Conservation (phyloP, 2,329 filamentous ascomycete species). For the Penicillium sp. region DNA sequence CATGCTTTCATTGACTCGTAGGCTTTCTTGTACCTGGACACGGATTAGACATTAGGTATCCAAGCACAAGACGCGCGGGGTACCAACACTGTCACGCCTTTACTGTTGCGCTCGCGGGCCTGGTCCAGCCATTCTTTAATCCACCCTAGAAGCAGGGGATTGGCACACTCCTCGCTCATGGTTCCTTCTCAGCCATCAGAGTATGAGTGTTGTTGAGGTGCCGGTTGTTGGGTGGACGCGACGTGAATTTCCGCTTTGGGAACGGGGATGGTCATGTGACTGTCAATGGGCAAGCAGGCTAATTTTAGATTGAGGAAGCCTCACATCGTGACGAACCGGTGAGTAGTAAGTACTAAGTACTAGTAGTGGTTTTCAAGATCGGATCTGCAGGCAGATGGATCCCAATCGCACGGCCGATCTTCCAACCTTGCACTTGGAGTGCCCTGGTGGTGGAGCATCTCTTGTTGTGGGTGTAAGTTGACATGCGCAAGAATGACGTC, state of each 20-base stretch:
- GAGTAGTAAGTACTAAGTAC: background rate
- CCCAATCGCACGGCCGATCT: background rate
- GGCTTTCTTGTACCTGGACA: slow-evolving; percentile 68
- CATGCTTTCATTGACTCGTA: slow-evolving; percentile 77
- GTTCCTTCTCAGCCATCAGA: slow-evolving; percentile 12
- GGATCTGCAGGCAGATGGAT: background rate
- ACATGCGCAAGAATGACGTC: slow-evolving; percentile 2
- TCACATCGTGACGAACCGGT: no score
- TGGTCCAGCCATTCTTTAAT: slow-evolving; percentile 76
- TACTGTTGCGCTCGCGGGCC: slow-evolving; percentile 69
- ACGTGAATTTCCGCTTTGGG: slow-evolving; percentile 23
- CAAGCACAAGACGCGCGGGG: background rate
- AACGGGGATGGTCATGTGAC: slow-evolving; percentile 22
- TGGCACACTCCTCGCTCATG: slow-evolving; percentile 57
- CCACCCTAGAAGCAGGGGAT: slow-evolving; percentile 71
- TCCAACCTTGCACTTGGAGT: background rate
- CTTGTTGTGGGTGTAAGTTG: background rate
- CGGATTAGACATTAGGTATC: slow-evolving; percentile 10
- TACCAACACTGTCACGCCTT: slow-evolving; percentile 60
- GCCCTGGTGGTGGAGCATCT: background rate
- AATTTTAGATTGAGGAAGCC: background rate
- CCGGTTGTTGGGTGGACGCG: slow-evolving; percentile 12
- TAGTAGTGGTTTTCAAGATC: background rate
- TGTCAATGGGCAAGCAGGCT: background rate
- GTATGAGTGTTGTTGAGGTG: background rate